phyloP scores from a whole-genome alignment of 2,329 filamentous ascomycete species.

The Keithomyces neogunnii region DNA sequence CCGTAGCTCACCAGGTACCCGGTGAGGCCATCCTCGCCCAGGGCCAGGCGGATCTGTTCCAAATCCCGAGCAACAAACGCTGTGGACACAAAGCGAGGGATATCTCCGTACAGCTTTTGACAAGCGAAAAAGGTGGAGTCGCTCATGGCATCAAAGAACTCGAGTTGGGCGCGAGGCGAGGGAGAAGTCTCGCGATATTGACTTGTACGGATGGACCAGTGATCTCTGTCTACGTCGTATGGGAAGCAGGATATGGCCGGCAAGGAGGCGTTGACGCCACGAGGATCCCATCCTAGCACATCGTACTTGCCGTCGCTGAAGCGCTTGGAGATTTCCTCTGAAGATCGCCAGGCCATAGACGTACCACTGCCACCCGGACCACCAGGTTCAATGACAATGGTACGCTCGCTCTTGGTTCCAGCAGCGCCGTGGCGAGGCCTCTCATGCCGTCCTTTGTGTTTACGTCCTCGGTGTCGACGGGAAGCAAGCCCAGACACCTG shows the following conservation, averaged over 20 bases:
- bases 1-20: constrained; percentile 44
- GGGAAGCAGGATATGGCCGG: constrained; percentile 39
- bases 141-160: constrained; percentile 36
- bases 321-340: constrained; percentile 28
- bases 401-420: constrained; percentile 33
- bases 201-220: constrained; percentile 31
- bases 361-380: constrained; percentile 42
- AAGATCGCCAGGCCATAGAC: constrained; percentile 27
- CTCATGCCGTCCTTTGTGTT: neutral
- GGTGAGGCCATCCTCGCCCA: constrained; percentile 38
- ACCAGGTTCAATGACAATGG: constrained; percentile 41
- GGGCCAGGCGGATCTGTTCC: constrained; percentile 37
- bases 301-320: constrained; percentile 35
- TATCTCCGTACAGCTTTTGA: constrained; percentile 32
- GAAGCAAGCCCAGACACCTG: constrained; percentile 36
- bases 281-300: constrained; percentile 46
- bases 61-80: constrained; percentile 39
- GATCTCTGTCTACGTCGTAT: constrained; percentile 34
- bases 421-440: constrained; percentile 8
- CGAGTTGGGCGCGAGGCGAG: constrained; percentile 28
- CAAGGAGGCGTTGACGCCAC: constrained; percentile 39
- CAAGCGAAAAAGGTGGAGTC: constrained; percentile 36
- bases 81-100: constrained; percentile 37
- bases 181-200: constrained; percentile 30
- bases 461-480: constrained; percentile 7